Percentiles rank a stretch among this genome's conserved stretches.
Evolutionary conservation across 2,329 filamentous ascomycete species (phyloP).

Genomic region (Pezicula neosporulosa): DNA sequence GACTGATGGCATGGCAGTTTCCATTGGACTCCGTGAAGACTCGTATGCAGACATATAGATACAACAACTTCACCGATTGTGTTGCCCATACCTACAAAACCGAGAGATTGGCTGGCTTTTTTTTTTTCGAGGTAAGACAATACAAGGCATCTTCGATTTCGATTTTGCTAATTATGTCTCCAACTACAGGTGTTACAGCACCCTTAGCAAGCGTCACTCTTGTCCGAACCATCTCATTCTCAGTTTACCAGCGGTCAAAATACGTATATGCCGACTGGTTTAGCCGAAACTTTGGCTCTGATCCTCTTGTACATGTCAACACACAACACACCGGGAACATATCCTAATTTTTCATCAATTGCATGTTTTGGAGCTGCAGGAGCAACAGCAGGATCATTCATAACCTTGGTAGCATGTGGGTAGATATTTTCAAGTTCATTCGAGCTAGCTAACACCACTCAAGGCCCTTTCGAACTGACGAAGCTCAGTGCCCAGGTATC

Average conservation of each 20-base stretch:
- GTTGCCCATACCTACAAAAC: slow-evolving; percentile 71
- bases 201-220: slow-evolving; percentile 78
- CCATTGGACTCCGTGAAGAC: slow-evolving; percentile 88
- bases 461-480: slow-evolving; percentile 82
- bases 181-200: slow-evolving; percentile 55
- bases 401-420: slow-evolving; percentile 75
- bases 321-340: slow-evolving; percentile 63
- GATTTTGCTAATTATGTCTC: slow-evolving; percentile 1
- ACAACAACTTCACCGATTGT: slow-evolving; percentile 70
- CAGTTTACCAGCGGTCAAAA: slow-evolving; percentile 76
- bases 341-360: slow-evolving; percentile 70
- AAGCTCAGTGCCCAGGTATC: slow-evolving; percentile 86
- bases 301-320: slow-evolving; percentile 71
- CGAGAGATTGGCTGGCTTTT: slow-evolving; percentile 74
- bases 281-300: slow-evolving; percentile 61
- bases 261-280: slow-evolving; percentile 70
- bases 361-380: slow-evolving; percentile 75
- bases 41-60: slow-evolving; percentile 84
- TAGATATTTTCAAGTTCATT: slow-evolving; percentile 10
- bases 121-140: slow-evolving; percentile 73
- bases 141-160: slow-evolving; percentile 23
- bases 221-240: slow-evolving; percentile 75
- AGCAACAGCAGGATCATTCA: slow-evolving; percentile 74
- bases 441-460: slow-evolving; percentile 7
- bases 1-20: slow-evolving; percentile 42